A percentile compares a stretch with the other conserved stretches of the same genome.
Conservation (phyloP, 495 filamentous ascomycete genomes). For the Penicillium lagena region DNA sequence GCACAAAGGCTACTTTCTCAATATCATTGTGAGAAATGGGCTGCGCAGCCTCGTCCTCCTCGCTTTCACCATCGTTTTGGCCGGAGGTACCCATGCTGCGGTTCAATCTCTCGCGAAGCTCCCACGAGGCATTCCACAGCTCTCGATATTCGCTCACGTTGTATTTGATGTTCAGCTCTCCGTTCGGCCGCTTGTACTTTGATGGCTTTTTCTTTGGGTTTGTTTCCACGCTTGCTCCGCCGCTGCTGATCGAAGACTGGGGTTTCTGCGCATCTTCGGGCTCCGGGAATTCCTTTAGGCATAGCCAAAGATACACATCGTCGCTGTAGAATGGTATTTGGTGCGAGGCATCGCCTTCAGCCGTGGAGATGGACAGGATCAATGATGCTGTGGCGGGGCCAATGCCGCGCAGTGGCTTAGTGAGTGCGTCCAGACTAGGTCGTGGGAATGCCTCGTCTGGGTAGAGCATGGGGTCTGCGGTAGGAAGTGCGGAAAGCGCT, state of each 20-base stretch:
- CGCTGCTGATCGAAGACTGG: background rate
- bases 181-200: conserved; percentile 24
- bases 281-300: conserved; percentile 19
- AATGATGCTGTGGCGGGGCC: conserved; percentile 71
- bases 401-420: conserved; percentile 53
- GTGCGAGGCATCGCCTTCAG: conserved; percentile 6
- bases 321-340: conserved; percentile 70
- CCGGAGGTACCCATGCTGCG: too few species aligned
- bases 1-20: conserved; percentile 63
- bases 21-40: conserved; percentile 49
- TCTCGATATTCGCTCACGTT: conserved; percentile 54
- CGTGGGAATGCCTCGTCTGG: conserved; percentile 28
- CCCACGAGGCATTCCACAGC: conserved; percentile 39
- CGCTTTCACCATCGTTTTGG: background rate
- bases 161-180: conserved; percentile 55
- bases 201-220: conserved; percentile 31
- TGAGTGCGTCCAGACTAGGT: conserved; percentile 39
- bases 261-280: background rate
- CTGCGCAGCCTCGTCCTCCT: background rate
- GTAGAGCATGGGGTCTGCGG: background rate
- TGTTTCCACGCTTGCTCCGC: background rate
- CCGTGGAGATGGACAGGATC: conserved; percentile 56
- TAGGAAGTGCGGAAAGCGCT: conserved; percentile 33
- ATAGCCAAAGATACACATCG: conserved; percentile 65
- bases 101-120: conserved; percentile 41